A percentile compares a stretch with the other conserved stretches of the same genome.
phyloP scores from a whole-genome alignment of 176 grass and related monocot species.

The Oryza rufipogon region DNA sequence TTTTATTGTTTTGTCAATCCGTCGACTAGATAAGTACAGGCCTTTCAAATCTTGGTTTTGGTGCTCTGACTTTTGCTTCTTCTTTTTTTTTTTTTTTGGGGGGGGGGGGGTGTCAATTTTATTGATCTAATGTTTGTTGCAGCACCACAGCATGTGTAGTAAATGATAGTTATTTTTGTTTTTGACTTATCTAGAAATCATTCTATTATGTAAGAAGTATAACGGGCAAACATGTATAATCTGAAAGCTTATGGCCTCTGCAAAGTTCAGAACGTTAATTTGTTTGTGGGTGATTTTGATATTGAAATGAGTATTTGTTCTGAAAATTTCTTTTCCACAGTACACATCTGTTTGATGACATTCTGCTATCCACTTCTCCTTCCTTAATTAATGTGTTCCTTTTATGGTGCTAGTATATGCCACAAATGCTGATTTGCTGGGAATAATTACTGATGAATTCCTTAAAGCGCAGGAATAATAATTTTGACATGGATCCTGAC shows the following conservation, averaged over 20 bases:
- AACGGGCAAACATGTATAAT: not conserved
- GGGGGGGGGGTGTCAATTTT: not conserved
- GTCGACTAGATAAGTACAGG: not conserved
- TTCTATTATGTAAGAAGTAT: conserved; percentile 23
- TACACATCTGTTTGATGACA: not conserved
- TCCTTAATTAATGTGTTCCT: not conserved
- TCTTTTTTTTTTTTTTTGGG: too few relatives aligned
- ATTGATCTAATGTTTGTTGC: conserved; percentile 19
- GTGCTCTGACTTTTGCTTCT: not conserved
- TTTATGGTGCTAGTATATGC: conserved; percentile 8
- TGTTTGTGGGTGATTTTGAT: conserved; percentile 29
- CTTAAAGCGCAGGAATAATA: conserved; percentile 59
- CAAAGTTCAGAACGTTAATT: not conserved
- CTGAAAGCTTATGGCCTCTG: not conserved
- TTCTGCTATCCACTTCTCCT: conserved; percentile 13
- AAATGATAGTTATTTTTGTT: not conserved
- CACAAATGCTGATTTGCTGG: not conserved
- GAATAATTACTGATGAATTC: conserved; percentile 10
- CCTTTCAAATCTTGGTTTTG: not conserved
- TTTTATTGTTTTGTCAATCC: conserved; percentile 8
- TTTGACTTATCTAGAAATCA: not conserved
- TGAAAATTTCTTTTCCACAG: conserved; percentile 22
- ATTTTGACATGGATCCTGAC: conserved; percentile 89
- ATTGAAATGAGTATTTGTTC: conserved; percentile 13
- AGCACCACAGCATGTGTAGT: not conserved